phyloP scores from a whole-genome alignment of 371 early-diverging fungal genomes.

The Mucor sp. region DNA sequence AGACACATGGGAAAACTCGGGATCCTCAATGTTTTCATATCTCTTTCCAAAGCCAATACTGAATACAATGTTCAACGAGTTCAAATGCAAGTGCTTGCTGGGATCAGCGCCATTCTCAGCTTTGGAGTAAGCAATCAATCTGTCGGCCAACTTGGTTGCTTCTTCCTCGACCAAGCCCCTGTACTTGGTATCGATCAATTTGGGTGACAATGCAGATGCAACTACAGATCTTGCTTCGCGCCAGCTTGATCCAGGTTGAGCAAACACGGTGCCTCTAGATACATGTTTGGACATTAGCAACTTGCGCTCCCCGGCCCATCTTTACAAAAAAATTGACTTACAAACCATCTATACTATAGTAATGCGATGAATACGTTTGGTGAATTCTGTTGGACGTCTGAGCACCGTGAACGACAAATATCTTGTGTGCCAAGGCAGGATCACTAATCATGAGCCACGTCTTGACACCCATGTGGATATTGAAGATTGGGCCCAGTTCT shows the following conservation, averaged over 20 bases:
- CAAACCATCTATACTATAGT: constrained; percentile 5
- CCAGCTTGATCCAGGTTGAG: background rate
- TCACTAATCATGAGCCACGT: constrained; percentile 14
- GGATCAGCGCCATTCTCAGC: background rate
- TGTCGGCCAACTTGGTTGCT: background rate
- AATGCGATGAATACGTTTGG: background rate
- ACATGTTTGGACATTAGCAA: no score
- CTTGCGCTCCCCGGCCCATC: no score
- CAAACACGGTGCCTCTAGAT: background rate
- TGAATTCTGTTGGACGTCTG: constrained; percentile 10
- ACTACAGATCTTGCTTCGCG: background rate
- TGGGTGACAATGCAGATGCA: constrained; percentile 8
- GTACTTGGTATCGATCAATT: constrained; percentile 1
- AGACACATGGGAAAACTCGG: background rate
- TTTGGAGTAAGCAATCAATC: background rate
- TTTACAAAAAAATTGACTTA: background rate
- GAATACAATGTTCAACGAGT: constrained; percentile 16
- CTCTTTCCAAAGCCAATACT: background rate
- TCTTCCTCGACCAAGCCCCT: background rate
- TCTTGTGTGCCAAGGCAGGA: constrained; percentile 18
- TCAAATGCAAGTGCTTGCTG: background rate
- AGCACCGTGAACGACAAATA: constrained; percentile 15
- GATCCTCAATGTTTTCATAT: constrained; percentile 11
- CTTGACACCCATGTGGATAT: constrained; percentile 16
- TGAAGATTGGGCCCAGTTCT: constrained; percentile 14